phyloP scores from a whole-genome alignment of 2,329 filamentous ascomycete species.

The Nigrospora oryzae region DNA sequence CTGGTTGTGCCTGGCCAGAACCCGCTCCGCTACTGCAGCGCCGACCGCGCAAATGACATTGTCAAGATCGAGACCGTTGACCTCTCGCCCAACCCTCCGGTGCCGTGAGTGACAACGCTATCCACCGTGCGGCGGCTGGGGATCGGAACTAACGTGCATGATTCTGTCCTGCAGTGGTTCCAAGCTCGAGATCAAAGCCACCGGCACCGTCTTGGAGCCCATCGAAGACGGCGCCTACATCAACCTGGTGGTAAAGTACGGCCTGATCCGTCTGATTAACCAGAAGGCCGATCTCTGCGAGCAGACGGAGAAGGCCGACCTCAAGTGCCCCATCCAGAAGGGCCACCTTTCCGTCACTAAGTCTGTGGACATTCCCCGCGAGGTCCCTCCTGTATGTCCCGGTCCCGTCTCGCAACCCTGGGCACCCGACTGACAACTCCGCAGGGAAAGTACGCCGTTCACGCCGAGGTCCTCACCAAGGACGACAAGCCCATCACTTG shows the following conservation, averaged over 20 bases:
- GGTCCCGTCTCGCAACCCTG: not conserved
- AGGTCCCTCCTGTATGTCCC: conserved; percentile 77
- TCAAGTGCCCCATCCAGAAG: conserved; percentile 80
- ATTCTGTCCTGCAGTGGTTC: conserved; percentile 52
- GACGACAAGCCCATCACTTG: conserved; percentile 76
- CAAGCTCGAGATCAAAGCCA: conserved; percentile 69
- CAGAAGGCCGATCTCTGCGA: conserved; percentile 81
- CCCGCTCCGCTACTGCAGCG: conserved; percentile 69
- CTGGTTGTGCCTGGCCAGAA: conserved; percentile 75
- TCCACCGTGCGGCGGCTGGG: not conserved
- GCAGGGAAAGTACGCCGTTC: conserved; percentile 82
- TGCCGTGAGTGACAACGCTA: conserved; percentile 45
- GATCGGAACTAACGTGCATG: not conserved
- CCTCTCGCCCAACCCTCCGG: conserved; percentile 76
- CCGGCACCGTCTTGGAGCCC: conserved; percentile 62
- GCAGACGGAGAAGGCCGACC: conserved; percentile 77
- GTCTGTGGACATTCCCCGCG: conserved; percentile 71
- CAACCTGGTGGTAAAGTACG: conserved; percentile 82
- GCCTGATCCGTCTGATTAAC: conserved; percentile 80
- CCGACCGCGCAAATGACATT: conserved; percentile 59
- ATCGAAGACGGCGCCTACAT: conserved; percentile 77
- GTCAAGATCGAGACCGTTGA: conserved; percentile 73
- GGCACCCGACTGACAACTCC: not conserved
- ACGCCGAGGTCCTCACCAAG: conserved; percentile 73
- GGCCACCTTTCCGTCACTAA: conserved; percentile 69